Percentiles rank a stretch among this genome's conserved stretches.
phyloP scores from a whole-genome alignment of 192 early-diverging fungal species.

The Coemansia sp. region DNA sequence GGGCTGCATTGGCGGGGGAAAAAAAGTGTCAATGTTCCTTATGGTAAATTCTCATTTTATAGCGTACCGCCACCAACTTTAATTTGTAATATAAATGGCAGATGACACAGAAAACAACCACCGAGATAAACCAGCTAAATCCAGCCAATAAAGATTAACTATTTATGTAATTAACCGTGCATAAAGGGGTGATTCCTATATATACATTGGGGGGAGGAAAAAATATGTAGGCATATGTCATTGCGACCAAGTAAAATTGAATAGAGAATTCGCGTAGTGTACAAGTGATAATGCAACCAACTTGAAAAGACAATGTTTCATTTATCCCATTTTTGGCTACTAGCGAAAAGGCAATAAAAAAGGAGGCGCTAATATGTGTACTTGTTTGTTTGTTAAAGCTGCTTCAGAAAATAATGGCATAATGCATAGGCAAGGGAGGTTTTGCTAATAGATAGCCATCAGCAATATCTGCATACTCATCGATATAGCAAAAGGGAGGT shows the following conservation, averaged over 20 bases:
- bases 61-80: conserved; percentile 2
- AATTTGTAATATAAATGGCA: conserved; percentile 1
- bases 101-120: conserved; percentile 2
- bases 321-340: conserved; percentile 12
- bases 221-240: neutral
- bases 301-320: conserved; percentile 6
- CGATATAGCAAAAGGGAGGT: conserved; percentile 14
- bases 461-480: conserved; percentile 51
- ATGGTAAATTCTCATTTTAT: neutral
- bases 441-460: conserved; percentile 32
- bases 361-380: conserved; percentile 3
- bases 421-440: conserved; percentile 4
- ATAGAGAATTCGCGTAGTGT: conserved; percentile 13
- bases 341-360: neutral
- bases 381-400: conserved; percentile 9
- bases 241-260: neutral
- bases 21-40: too few relatives aligned
- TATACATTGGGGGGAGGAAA: neutral
- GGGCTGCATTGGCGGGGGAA: too few relatives aligned
- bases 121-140: conserved; percentile 6
- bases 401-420: neutral
- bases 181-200: neutral
- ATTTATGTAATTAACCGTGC: conserved; percentile 11
- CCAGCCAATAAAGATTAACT: conserved; percentile 3
- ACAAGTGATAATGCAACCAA: conserved; percentile 12